These are phyloP conservation scores for Massariosphaeria phaeospora DNA, from an alignment of 495 filamentous ascomycete genomes.

Conservation along the genomic window DNA sequence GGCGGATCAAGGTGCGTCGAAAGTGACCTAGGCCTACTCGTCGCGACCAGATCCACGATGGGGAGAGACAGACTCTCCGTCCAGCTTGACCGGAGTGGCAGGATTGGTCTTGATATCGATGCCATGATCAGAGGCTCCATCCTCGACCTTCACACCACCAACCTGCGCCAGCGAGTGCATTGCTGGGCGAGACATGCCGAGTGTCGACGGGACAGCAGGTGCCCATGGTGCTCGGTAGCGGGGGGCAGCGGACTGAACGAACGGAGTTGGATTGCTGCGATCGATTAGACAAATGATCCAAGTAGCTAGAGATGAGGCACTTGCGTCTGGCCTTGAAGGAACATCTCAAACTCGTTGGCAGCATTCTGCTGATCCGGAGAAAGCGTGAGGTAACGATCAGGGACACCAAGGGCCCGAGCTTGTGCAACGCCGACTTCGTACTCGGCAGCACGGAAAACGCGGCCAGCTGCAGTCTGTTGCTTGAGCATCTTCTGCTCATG, in stretches of 20 bases:
- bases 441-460: constrained; percentile 89
- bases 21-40: background rate
- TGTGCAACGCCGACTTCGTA: constrained; percentile 64
- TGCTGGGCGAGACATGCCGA: constrained; percentile 22
- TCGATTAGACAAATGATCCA: background rate
- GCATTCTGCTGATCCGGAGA: constrained; percentile 25
- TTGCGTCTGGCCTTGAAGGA: constrained; percentile 24
- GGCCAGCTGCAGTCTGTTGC: constrained; percentile 83
- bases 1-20: background rate
- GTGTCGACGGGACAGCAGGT: constrained; percentile 22
- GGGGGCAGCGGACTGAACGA: constrained; percentile 2
- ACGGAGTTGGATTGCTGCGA: constrained; percentile 6
- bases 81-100: constrained; percentile 26
- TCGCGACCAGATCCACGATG: constrained; percentile 8
- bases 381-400: constrained; percentile 26
- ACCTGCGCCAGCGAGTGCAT: constrained; percentile 25
- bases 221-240: constrained; percentile 23
- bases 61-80: constrained; percentile 10
- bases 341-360: constrained; percentile 35
- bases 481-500: constrained; percentile 94
- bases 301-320: background rate
- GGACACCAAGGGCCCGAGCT: constrained; percentile 44
- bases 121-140: constrained; percentile 23
- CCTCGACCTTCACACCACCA: constrained; percentile 13
- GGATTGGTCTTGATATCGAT: constrained; percentile 29